These are phyloP conservation scores for Ceratocystis colombiana DNA, from an alignment of 2,329 filamentous ascomycete species.

Conservation along the genomic window DNA sequence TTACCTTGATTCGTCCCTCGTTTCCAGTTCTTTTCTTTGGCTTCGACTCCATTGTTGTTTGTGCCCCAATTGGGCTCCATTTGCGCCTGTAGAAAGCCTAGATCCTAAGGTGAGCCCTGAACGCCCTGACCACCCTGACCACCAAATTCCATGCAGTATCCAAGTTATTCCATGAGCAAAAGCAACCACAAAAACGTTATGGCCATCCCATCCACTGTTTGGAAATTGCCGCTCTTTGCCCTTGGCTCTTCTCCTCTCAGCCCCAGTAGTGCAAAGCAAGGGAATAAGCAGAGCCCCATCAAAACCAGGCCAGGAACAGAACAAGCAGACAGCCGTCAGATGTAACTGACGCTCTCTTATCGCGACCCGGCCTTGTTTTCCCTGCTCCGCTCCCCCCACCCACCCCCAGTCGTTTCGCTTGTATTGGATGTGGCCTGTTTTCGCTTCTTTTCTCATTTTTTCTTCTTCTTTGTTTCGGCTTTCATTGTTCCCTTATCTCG, in stretches of 20 bases:
- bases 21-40: too few species aligned
- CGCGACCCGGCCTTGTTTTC: slow-evolving; percentile 5
- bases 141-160: not conserved
- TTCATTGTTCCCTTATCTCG: slow-evolving; percentile 14
- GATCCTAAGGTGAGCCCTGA: slow-evolving; percentile 14
- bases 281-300: too few species aligned
- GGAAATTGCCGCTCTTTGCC: not conserved
- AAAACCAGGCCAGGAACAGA: not conserved
- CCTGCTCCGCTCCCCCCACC: not conserved
- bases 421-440: slow-evolving; percentile 13
- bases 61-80: not conserved
- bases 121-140: slow-evolving; percentile 1
- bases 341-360: slow-evolving; percentile 10
- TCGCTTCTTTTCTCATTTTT: slow-evolving; percentile 10
- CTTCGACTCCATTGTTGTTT: too few species aligned
- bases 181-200: not conserved
- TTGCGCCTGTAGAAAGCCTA: slow-evolving; percentile 8
- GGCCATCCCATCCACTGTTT: not conserved
- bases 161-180: not conserved
- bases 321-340: not conserved
- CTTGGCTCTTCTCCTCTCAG: too few species aligned
- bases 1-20: not conserved
- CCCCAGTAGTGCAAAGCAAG: too few species aligned
- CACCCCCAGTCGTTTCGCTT: not conserved
- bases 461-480: slow-evolving; percentile 10